These are phyloP conservation scores for Lathyrus sativus DNA, from an alignment of 306 rosid genomes.

Conservation along the genomic window DNA sequence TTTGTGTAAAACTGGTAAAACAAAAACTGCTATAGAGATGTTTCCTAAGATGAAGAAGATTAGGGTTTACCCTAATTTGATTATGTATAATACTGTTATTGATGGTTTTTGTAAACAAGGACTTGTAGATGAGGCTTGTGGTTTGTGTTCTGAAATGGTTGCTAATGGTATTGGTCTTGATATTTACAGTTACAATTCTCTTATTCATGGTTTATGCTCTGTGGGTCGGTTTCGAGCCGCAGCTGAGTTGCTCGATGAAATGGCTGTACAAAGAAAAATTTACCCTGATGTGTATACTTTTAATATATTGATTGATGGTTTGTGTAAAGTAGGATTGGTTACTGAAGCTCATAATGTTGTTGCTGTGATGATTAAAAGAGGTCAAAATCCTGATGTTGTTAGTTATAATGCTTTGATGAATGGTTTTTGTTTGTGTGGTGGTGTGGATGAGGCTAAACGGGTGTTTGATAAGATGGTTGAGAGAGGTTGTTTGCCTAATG, in stretches of 20 bases:
- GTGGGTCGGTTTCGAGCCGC: slow-evolving; percentile 35
- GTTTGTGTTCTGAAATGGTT: slow-evolving; percentile 43
- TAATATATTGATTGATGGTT: slow-evolving; percentile 40
- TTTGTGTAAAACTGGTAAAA: slow-evolving; percentile 33
- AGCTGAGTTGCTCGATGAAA: slow-evolving; percentile 39
- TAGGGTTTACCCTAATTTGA: slow-evolving; percentile 36
- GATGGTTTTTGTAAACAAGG: slow-evolving; percentile 46
- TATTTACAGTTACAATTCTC: slow-evolving; percentile 40
- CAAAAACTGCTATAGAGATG: slow-evolving; percentile 29
- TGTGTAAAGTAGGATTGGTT: slow-evolving; percentile 40
- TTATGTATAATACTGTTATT: slow-evolving; percentile 37
- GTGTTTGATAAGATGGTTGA: slow-evolving; percentile 39
- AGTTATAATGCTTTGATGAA: slow-evolving; percentile 45
- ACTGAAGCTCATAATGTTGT: slow-evolving; percentile 33
- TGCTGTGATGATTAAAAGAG: slow-evolving; percentile 42
- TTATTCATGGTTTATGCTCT: slow-evolving; percentile 40
- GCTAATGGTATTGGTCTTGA: slow-evolving; percentile 29
- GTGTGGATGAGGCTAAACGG: slow-evolving; percentile 14
- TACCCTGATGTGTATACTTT: slow-evolving; percentile 44
- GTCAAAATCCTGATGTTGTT: slow-evolving; percentile 33
- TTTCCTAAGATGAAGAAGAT: slow-evolving; percentile 33
- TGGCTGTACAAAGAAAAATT: neutral
- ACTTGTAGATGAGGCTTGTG: slow-evolving; percentile 34
- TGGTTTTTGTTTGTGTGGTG: slow-evolving; percentile 36
- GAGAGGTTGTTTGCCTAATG: slow-evolving; percentile 5